Percentiles rank a stretch among this genome's conserved stretches.
Conservation (phyloP, 2,329 filamentous ascomycete species). For the Dothistroma septosporum region DNA sequence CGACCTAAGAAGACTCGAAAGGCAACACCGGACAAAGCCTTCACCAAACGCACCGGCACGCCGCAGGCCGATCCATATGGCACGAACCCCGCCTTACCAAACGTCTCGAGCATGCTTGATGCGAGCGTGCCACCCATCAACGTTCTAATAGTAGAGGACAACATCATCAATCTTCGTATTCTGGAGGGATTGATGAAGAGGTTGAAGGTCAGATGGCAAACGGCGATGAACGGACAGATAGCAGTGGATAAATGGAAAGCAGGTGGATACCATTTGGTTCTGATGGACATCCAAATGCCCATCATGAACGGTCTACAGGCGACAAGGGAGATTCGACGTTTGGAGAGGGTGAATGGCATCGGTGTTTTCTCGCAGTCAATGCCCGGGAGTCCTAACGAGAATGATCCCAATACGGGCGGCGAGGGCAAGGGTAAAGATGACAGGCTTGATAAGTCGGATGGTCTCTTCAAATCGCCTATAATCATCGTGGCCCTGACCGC, state of each 20-base stretch:
- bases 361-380: constrained; percentile 67
- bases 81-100: constrained; percentile 15
- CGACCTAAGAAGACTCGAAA: constrained; percentile 27
- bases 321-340: constrained; percentile 84
- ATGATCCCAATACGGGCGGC: constrained; percentile 37
- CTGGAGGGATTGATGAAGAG: constrained; percentile 94
- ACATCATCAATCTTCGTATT: constrained; percentile 92
- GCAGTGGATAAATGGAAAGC: constrained; percentile 89
- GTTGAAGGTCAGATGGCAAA: constrained; percentile 92
- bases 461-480: constrained; percentile 87
- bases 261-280: constrained; percentile 89
- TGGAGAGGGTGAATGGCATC: constrained; percentile 87
- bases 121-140: constrained; percentile 91
- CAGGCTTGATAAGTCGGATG: constrained; percentile 59
- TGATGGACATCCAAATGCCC: constrained; percentile 98
- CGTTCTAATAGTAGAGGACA: constrained; percentile 96
- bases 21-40: constrained; percentile 25
- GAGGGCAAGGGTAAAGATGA: constrained; percentile 55
- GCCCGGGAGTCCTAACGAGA: constrained; percentile 42
- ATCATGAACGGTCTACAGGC: constrained; percentile 95
- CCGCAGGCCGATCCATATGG: constrained; percentile 19
- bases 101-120: constrained; percentile 56
- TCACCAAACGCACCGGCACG: constrained; percentile 11
- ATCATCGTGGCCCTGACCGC: constrained; percentile 97
- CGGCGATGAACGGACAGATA: constrained; percentile 91